Conservation (phyloP, 768 basidiomycete species). For the Termitomyces heimii region DNA sequence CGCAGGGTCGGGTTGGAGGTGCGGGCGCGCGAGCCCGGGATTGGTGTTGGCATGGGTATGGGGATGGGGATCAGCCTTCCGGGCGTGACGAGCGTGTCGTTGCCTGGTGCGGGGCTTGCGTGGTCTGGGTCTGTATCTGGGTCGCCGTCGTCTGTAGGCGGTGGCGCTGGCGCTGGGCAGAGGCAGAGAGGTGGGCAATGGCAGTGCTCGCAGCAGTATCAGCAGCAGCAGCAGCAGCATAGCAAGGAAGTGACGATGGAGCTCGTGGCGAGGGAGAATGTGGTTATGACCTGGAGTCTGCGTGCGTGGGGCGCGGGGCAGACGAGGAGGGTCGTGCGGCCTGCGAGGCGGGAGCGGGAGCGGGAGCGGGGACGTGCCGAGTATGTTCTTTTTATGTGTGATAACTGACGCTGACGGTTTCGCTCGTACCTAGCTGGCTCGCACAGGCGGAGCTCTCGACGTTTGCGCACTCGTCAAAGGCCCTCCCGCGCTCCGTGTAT, state of each 20-base stretch:
- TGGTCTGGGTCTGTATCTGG: constrained; percentile 27
- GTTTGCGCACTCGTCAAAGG: constrained; percentile 45
- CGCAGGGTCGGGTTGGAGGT: constrained; percentile 46
- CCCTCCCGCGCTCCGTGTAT: constrained; percentile 75
- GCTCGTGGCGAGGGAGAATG: constrained; percentile 28
- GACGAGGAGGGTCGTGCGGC: constrained; percentile 30
- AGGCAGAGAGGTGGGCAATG: too few relatives aligned
- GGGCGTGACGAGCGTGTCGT: constrained; percentile 52
- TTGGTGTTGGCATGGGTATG: constrained; percentile 15
- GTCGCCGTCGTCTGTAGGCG: constrained; percentile 19
- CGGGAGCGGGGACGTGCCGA: constrained; percentile 22
- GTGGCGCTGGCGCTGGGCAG: too few relatives aligned
- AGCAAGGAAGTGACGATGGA: constrained; percentile 23
- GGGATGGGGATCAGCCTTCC: constrained; percentile 21
- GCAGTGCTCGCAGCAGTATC: too few relatives aligned
- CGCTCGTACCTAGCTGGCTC: constrained; percentile 57
- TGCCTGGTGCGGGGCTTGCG: constrained; percentile 42
- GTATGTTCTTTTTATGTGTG: constrained; percentile 20
- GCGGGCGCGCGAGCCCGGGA: background rate
- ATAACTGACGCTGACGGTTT: background rate
- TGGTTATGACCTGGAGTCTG: constrained; percentile 65
- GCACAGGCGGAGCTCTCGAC: constrained; percentile 83
- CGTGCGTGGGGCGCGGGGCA: constrained; percentile 49
- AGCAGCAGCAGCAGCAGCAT: background rate
- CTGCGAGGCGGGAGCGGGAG: background rate